phyloP scores from a whole-genome alignment of 2,329 filamentous ascomycete species.

The Penicillium griseofulvum region DNA sequence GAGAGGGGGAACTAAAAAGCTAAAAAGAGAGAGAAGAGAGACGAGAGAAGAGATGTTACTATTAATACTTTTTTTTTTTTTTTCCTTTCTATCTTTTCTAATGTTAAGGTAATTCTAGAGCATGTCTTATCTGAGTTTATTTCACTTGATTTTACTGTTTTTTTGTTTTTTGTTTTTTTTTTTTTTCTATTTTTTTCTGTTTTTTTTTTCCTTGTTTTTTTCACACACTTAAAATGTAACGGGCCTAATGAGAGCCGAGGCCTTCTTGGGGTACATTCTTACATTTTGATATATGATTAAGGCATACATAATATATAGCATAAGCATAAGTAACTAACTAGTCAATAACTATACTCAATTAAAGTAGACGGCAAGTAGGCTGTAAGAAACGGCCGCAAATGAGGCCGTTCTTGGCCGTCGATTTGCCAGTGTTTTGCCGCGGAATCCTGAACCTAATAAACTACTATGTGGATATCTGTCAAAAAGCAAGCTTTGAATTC shows the following conservation, averaged over 20 bases:
- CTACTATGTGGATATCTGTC: too few relatives aligned
- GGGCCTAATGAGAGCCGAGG: constrained; percentile 4
- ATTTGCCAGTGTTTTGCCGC: too few relatives aligned
- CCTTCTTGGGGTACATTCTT: neutral
- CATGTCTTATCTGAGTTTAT: neutral
- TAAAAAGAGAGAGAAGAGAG: neutral
- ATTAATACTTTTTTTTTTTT: constrained; percentile 4
- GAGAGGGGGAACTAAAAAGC: constrained; percentile 6
- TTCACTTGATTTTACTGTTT: neutral
- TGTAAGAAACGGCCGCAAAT: too few relatives aligned
- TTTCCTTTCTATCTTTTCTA: neutral
- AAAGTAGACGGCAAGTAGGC: too few relatives aligned
- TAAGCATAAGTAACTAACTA: neutral
- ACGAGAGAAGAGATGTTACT: constrained; percentile 7
- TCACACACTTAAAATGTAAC: neutral
- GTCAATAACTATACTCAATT: too few relatives aligned
- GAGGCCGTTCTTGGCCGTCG: too few relatives aligned
- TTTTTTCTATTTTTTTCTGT: neutral
- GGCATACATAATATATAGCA: neutral
- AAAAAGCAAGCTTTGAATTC: too few relatives aligned
- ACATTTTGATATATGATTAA: neutral
- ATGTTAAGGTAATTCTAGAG: constrained; percentile 1
- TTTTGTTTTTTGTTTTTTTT: neutral
- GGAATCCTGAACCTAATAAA: too few relatives aligned
- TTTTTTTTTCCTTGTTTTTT: neutral